Base-by-base conservation (phyloP, 148 eudicot genomes). In the Fallopia convolvulus region DNA sequence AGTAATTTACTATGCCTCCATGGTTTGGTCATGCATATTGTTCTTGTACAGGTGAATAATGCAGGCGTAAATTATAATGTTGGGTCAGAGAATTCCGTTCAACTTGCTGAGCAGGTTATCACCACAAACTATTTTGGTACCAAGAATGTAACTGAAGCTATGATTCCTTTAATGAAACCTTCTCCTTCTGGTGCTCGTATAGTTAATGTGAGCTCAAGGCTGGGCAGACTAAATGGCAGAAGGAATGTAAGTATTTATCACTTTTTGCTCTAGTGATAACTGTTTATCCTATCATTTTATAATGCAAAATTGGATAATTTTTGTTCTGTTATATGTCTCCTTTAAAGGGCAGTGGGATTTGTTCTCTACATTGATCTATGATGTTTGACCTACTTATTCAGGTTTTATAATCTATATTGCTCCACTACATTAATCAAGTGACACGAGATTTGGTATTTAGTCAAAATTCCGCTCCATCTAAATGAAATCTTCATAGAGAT, bases 81-180 rank as follows among this genome's bases (percentile, higher is more conserved):
- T 32, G 99, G 97, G 68, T 72, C 90, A 49, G 98, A 87, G 14
- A 95, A 91, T 80, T 77, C 88, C 47, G 86, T 91, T 74, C 97
- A 95, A 80, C 77, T 48, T 80, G 97, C 94, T 40, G 97, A 95
- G 70, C 82, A 89, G 79, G 93, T 95, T 70, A 89, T 95, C 56
- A 40, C 48, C 15, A 93, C 97, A 56, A 95, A 95, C 77, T 95
- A 92, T 85, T 88, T 77, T 83, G 97, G 98, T 66, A 87, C 94
- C 75, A 95, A 95, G 81, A 85, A 83, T 73, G 79, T 91, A 75
- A 90, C 85, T 60, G 81, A 90, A 83, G 94, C 99, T 76, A 80
- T 93, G 90, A 86, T 95, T 81, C 99, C 99, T 56, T 82, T 93
- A 63, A 87, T 95, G 97, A 91, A 87, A 82, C 90, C 87, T 74